Conservation (phyloP, 2,329 filamentous ascomycete genomes). For the Microsporum canis region DNA sequence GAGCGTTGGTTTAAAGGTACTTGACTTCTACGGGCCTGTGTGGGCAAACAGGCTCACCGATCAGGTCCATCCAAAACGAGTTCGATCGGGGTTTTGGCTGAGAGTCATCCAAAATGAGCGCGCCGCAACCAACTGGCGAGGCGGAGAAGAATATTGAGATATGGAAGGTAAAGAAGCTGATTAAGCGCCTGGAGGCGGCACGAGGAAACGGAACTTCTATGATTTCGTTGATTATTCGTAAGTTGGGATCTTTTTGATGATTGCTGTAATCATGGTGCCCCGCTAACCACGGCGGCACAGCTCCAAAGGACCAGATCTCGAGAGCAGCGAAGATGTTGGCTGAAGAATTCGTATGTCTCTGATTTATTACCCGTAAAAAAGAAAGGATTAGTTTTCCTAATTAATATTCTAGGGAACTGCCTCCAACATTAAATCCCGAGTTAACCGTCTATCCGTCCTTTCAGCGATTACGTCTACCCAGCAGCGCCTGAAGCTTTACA, state of each 20-base stretch:
- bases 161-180: slow-evolving; percentile 97
- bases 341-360: slow-evolving; percentile 81
- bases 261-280: background rate
- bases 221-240: slow-evolving; percentile 98
- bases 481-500: slow-evolving; percentile 97
- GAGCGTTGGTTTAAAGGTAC: background rate
- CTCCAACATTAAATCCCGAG: slow-evolving; percentile 98
- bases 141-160: slow-evolving; percentile 94
- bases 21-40: background rate
- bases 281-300: slow-evolving; percentile 36
- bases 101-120: slow-evolving; percentile 60
- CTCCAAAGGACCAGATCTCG: slow-evolving; percentile 96
- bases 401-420: slow-evolving; percentile 62
- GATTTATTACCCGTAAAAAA: background rate
- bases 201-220: slow-evolving; percentile 98
- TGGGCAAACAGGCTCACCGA: slow-evolving; percentile 10
- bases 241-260: slow-evolving; percentile 26
- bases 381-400: slow-evolving; percentile 8
- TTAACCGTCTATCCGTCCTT: slow-evolving; percentile 95
- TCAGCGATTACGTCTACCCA: slow-evolving; percentile 98
- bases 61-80: background rate
- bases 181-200: slow-evolving; percentile 94
- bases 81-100: background rate
- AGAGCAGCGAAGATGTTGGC: slow-evolving; percentile 98
- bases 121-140: slow-evolving; percentile 67